Base-by-base conservation (phyloP, 495 filamentous ascomycete species). In the Daldinia bambusicola region DNA sequence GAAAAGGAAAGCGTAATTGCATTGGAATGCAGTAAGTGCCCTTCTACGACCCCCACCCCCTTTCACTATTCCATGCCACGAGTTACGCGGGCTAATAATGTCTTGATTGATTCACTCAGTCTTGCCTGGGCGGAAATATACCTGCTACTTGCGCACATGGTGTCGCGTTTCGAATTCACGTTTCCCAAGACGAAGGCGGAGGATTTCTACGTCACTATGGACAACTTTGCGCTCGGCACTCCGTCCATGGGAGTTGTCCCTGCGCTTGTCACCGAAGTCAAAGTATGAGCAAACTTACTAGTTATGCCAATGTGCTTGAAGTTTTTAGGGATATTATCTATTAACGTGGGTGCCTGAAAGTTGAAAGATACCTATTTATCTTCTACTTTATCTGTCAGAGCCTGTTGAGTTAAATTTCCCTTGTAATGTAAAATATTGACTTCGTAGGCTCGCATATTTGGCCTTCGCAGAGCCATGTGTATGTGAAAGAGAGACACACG, bases 71-170 rank as follows among this genome's bases (percentile, higher is more conserved):
- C 26, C 26, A 3, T 26, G 1, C 9, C 43, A 10, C 43, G 2
- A 14, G 10, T 40, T 40, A 4, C 43, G 22, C 22, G 5, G 2
- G 4, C 22, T 31, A 12, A 53, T 6, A 31, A 53, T 0, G 14
- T 22, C 22, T 26, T 31, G 20, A 53, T 26, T 31, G 20, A 53
- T 30, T 31, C 12, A 77, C 2, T 14, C 12, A 77, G 75, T 62
- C 68, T 76, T 2, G 74, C 76, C 1, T 76, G 76, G 76, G 76
- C 76, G 1, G 76, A 76, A 53, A 31, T 78, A 20, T 76, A 78
- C 52, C n/a, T 75, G 12, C 7, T 61, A 9, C 26, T 78, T n/a
- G 66, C 72, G 2, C 40, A 64, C 0, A 57, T 78, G 10, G 67
- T 68, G 0, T 43, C 59, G 12, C 61, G 53, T 1, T 79, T 72